These are phyloP conservation scores for Camillea tinctor DNA, from an alignment of 2,329 filamentous ascomycete genomes.

Conservation along the genomic window DNA sequence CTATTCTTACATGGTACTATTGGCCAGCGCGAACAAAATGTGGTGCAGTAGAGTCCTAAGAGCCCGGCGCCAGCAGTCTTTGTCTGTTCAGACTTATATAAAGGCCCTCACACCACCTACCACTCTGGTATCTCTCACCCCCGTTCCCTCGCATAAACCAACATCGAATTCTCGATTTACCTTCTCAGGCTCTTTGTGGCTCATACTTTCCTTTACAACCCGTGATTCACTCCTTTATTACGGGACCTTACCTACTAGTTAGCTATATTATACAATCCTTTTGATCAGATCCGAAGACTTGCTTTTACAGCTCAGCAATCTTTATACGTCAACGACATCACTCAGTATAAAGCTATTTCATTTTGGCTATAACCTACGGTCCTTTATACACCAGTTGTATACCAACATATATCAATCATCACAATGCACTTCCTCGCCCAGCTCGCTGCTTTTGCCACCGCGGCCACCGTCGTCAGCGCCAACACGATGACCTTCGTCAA, in stretches of 20 bases:
- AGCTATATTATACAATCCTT: constrained; percentile 19
- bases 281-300: constrained; percentile 7
- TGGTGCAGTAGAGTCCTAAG: background rate
- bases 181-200: constrained; percentile 25
- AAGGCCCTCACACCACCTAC: constrained; percentile 12
- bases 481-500: constrained; percentile 58
- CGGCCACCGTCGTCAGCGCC: constrained; percentile 31
- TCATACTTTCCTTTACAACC: constrained; percentile 25
- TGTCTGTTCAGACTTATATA: constrained; percentile 22
- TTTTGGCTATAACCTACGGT: background rate
- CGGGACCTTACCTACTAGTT: constrained; percentile 20
- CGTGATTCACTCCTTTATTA: constrained; percentile 32
- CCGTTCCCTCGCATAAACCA: constrained; percentile 9
- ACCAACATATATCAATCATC: constrained; percentile 34
- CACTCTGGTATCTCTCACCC: constrained; percentile 6
- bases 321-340: constrained; percentile 4
- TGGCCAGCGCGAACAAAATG: background rate
- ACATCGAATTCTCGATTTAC: constrained; percentile 20
- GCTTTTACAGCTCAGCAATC: background rate
- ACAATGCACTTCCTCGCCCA: constrained; percentile 52
- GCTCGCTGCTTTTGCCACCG: constrained; percentile 10
- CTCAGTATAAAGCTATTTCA: constrained; percentile 1
- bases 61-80: constrained; percentile 5
- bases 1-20: background rate
- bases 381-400: constrained; percentile 11